Evolutionary conservation across 495 filamentous ascomycete genomes (phyloP).

Genomic region (Aspergillus wentii): DNA sequence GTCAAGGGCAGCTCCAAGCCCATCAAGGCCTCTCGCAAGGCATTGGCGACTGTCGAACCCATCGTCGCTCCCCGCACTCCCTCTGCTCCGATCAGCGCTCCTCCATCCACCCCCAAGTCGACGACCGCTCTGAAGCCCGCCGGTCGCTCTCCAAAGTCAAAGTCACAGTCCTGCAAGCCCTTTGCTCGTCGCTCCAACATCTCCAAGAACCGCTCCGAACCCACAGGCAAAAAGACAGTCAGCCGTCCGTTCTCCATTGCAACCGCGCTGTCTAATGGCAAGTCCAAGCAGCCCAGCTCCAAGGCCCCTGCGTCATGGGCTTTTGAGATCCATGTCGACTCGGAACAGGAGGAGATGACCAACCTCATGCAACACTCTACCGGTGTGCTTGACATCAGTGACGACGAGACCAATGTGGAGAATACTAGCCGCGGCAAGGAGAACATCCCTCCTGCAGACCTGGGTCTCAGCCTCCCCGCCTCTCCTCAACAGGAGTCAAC

Average conservation of each 20-base stretch:
- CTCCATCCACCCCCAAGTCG: constrained; percentile 32
- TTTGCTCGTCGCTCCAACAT: constrained; percentile 33
- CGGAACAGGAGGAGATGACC: constrained; percentile 77
- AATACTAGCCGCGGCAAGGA: constrained; percentile 73
- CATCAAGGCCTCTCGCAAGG: constrained; percentile 36
- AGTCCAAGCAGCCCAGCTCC: constrained; percentile 31
- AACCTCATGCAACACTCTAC: constrained; percentile 91
- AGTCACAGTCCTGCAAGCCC: constrained; percentile 28
- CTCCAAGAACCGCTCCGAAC: constrained; percentile 47
- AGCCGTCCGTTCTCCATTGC: constrained; percentile 70
- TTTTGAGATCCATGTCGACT: constrained; percentile 95
- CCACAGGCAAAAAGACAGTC: constrained; percentile 36
- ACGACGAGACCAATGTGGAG: constrained; percentile 43
- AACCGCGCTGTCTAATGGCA: constrained; percentile 55
- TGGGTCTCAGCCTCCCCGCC: constrained; percentile 27
- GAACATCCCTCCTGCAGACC: constrained; percentile 63
- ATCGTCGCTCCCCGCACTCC: constrained; percentile 26
- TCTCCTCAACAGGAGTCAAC: constrained; percentile 25
- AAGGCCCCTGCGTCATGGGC: constrained; percentile 67
- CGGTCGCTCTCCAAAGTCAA: constrained; percentile 35
- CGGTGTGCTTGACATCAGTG: constrained; percentile 74
- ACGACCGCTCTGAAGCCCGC: constrained; percentile 30
- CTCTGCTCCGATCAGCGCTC: constrained; percentile 32
- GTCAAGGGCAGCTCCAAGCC: constrained; percentile 32
- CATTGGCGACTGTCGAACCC: constrained; percentile 24